Percentiles rank a stretch among this genome's conserved stretches.
Conservation (phyloP, 2,329 filamentous ascomycete species). For the Monosporascus cannonballus region DNA sequence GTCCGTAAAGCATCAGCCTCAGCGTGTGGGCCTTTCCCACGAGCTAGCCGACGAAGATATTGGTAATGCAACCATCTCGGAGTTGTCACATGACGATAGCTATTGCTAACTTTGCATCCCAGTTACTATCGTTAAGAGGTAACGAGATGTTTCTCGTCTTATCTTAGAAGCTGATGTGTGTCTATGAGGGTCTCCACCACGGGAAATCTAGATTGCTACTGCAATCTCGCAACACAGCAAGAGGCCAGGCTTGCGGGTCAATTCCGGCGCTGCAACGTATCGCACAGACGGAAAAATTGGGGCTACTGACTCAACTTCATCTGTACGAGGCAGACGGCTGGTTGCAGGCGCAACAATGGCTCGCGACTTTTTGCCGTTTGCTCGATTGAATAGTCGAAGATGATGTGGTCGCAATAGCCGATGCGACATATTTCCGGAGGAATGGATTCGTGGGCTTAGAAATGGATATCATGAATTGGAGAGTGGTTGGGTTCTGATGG, state of each 20-base stretch:
- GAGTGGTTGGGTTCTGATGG: neutral
- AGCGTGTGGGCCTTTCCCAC: slow-evolving; percentile 85
- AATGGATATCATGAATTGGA: neutral
- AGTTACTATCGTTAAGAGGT: slow-evolving; percentile 68
- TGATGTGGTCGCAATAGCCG: slow-evolving; percentile 14
- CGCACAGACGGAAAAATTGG: slow-evolving; percentile 13
- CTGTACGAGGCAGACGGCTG: slow-evolving; percentile 23
- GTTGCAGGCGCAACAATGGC: slow-evolving; percentile 21
- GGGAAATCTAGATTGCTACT: slow-evolving; percentile 2
- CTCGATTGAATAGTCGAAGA: slow-evolving; percentile 22
- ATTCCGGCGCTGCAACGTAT: slow-evolving; percentile 8
- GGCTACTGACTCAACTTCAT: slow-evolving; percentile 15
- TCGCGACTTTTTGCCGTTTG: slow-evolving; percentile 23
- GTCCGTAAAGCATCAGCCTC: slow-evolving; percentile 97
- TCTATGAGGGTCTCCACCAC: neutral
- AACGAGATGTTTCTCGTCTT: slow-evolving; percentile 22
- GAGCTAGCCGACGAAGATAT: slow-evolving; percentile 97
- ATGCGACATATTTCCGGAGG: slow-evolving; percentile 13
- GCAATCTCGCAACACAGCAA: slow-evolving; percentile 14
- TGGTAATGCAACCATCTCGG: slow-evolving; percentile 46
- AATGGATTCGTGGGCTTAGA: neutral
- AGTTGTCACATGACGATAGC: slow-evolving; percentile 4
- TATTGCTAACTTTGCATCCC: slow-evolving; percentile 20
- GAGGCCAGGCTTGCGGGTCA: slow-evolving; percentile 16
- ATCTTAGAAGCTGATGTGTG: neutral